A percentile compares a stretch with the other conserved stretches of the same genome.
phyloP scores from a whole-genome alignment of 352 stramenopile genomes.

The Pythium dissimile region DNA sequence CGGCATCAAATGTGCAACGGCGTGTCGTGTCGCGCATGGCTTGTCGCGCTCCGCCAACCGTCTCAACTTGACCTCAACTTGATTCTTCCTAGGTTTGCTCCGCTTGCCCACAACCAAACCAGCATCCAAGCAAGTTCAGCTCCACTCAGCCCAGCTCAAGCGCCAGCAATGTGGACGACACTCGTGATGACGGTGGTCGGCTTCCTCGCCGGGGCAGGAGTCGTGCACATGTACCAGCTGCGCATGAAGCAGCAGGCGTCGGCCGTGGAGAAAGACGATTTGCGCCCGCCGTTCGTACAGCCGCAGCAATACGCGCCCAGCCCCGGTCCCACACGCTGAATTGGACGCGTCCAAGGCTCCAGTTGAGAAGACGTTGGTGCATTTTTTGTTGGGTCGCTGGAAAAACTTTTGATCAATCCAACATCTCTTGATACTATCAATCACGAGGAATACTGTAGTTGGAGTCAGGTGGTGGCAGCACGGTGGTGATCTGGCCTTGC shows the following conservation, averaged over 20 bases:
- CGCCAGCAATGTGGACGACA: slow-evolving; percentile 13
- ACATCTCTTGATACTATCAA: too few relatives aligned
- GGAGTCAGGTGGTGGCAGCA: background rate
- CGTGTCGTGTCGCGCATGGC: too few relatives aligned
- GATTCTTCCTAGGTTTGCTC: background rate
- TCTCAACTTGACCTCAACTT: too few relatives aligned
- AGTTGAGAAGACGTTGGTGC: too few relatives aligned
- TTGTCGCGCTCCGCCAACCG: too few relatives aligned
- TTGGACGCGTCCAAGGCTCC: background rate
- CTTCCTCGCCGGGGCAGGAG: slow-evolving; percentile 12
- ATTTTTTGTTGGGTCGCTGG: too few relatives aligned
- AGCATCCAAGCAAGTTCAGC: background rate
- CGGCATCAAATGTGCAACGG: too few relatives aligned
- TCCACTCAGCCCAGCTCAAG: too few relatives aligned
- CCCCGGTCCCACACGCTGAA: background rate
- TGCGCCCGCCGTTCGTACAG: slow-evolving; percentile 14
- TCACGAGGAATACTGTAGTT: too few relatives aligned
- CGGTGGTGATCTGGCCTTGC: background rate
- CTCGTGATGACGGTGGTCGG: slow-evolving; percentile 13
- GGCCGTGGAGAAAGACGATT: background rate
- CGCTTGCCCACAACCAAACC: background rate
- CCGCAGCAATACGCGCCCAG: slow-evolving; percentile 7
- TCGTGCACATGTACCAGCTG: slow-evolving; percentile 7
- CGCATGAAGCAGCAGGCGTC: background rate
- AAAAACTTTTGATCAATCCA: too few relatives aligned